Base-by-base conservation (phyloP, 805 yeast genomes). In the Kuraishia molischiana region DNA sequence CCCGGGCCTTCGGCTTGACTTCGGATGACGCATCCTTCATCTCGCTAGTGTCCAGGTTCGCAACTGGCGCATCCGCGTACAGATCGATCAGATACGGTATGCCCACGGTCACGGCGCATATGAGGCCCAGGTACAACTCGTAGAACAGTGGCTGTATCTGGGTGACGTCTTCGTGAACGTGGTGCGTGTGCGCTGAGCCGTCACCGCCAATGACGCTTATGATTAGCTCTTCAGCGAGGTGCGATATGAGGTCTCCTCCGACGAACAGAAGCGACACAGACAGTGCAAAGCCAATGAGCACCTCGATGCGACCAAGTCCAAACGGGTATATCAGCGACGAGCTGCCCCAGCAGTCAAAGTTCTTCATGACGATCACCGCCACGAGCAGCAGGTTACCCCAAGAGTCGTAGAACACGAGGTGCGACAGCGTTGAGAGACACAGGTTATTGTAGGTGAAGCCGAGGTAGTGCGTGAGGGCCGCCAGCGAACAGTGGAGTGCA, bases 281-380 rank as follows among this genome's bases (percentile, higher is more conserved):
- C 32, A 87, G 64, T 0, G 94, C 95, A 62, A 89, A 89, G 2
- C 95, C 94, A 33, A 83, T 77, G 14, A 90, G 61, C 0, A 90
- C 94, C 52, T 90, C 96, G 13, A 85, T 68, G 41, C 98, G 67
- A n/a, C 94, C 95, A 19, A 90, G 63, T 0, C 97, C 98, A 64
- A 90, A 90, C 1, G 98, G 98, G 45, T 77, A 83, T 11, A 79
- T 77, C 24, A 92, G 65, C 1, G 95, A 83, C 5, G 89, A 74
- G 40, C 73, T 75, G 45, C 74, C 77, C 96, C 97, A 92, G 4
- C 83, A 94, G 45, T 85, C 94, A 58, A 90, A 90, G 52, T 89
- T 92, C n/a, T 85, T 72, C 73, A 90, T 72, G 10, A 86, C 69
- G 41, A 81, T 86, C 5, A 86, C 95, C 14, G 72, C 57, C 0